A percentile compares a stretch with the other conserved stretches of the same genome.
phyloP scores from a whole-genome alignment of 2,329 filamentous ascomycete species.

The Fusarium nygamai region DNA sequence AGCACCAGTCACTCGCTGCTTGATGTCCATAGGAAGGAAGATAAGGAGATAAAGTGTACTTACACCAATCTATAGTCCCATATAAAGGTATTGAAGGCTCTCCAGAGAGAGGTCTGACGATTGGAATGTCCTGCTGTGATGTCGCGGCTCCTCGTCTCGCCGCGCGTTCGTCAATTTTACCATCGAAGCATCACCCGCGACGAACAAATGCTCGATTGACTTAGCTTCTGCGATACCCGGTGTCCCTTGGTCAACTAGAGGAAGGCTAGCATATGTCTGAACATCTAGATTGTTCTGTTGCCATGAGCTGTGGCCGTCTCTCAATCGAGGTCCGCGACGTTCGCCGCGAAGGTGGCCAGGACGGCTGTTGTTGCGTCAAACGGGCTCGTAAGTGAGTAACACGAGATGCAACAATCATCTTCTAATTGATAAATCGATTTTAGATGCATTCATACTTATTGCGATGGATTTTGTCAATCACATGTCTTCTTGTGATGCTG shows the following conservation, averaged over 20 bases:
- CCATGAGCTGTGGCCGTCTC: background rate
- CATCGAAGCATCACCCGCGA: background rate
- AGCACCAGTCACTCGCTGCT: background rate
- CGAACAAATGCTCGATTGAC: background rate
- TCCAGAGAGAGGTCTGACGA: fast-evolving
- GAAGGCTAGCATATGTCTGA: fast-evolving
- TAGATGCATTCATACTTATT: fast-evolving
- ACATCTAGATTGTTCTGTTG: no score
- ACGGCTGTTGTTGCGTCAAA: background rate
- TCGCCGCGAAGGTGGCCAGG: background rate
- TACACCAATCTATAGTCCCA: fast-evolving
- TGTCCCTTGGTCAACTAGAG: background rate
- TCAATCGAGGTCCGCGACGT: background rate
- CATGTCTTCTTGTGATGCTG: background rate
- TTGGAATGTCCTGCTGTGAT: no score
- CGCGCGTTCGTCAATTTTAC: no score
- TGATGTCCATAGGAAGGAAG: background rate
- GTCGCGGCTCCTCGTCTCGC: no score
- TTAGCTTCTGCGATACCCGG: fast-evolving
- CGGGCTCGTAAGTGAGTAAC: fast-evolving
- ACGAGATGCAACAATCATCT: fast-evolving
- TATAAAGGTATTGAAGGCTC: fast-evolving
- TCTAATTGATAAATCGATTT: fast-evolving
- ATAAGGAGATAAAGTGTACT: fast-evolving
- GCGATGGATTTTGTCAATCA: no score